These are phyloP conservation scores for Ustilago tritici DNA, from an alignment of 1,284 basidiomycete species.

Conservation along the genomic window DNA sequence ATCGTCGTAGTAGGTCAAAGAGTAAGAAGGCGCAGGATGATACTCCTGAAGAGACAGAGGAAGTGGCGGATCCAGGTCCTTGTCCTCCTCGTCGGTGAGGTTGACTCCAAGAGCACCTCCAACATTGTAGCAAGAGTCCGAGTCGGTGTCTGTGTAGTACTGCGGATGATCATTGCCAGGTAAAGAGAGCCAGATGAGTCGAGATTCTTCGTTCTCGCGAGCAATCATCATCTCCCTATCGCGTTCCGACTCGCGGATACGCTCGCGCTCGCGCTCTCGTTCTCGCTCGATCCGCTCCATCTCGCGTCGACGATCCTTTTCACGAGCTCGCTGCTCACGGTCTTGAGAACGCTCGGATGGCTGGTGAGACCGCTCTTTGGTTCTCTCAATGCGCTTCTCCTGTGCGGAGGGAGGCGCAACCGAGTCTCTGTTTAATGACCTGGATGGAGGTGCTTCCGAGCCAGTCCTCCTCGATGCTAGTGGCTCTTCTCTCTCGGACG, in stretches of 20 bases:
- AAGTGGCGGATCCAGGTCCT: constrained; percentile 45
- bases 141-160: constrained; percentile 63
- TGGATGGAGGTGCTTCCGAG: constrained; percentile 18
- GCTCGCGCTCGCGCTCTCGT: constrained; percentile 48
- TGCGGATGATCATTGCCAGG: constrained; percentile 61
- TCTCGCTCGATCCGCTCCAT: constrained; percentile 43
- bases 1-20: constrained; percentile 27
- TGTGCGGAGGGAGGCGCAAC: constrained; percentile 19
- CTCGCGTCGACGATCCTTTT: constrained; percentile 48
- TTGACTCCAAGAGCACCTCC: constrained; percentile 43
- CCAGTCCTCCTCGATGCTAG: constrained; percentile 6
- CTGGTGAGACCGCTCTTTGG: constrained; percentile 30
- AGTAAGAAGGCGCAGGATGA: constrained; percentile 41
- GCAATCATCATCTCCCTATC: constrained; percentile 52
- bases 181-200: constrained; percentile 56
- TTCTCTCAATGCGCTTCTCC: constrained; percentile 31
- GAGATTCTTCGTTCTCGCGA: constrained; percentile 51
- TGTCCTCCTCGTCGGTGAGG: constrained; percentile 49
- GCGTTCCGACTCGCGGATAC: constrained; percentile 49
- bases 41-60: constrained; percentile 44
- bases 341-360: constrained; percentile 42
- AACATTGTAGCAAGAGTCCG: constrained; percentile 51
- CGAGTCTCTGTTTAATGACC: constrained; percentile 17
- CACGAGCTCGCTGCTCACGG: constrained; percentile 46
- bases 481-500: constrained; percentile 10